Percentiles rank a stretch among this genome's conserved stretches.
Evolutionary conservation across 2,329 filamentous ascomycete genomes (phyloP).

Genomic region (Cytospora schulzeri): DNA sequence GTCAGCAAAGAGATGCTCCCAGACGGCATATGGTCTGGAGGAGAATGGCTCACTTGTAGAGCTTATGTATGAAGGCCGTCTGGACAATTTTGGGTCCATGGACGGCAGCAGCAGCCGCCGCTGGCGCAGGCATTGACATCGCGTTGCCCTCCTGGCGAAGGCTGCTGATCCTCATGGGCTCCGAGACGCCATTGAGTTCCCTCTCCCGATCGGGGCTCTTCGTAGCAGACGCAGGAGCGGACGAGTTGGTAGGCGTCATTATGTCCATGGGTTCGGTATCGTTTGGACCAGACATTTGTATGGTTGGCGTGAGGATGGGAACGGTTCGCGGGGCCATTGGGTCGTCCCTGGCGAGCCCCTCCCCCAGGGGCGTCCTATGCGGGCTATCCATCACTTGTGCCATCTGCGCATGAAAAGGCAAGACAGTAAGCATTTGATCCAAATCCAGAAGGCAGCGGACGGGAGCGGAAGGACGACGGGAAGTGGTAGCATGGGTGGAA

Average conservation of each 20-base stretch:
- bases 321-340: slow-evolving; percentile 57
- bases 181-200: slow-evolving; percentile 43
- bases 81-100: slow-evolving; percentile 97
- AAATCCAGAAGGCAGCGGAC: neutral
- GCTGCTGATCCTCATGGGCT: slow-evolving; percentile 41
- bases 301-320: slow-evolving; percentile 58
- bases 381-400: slow-evolving; percentile 55
- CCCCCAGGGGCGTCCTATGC: slow-evolving; percentile 46
- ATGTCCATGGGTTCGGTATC: slow-evolving; percentile 65
- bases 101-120: slow-evolving; percentile 69
- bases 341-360: slow-evolving; percentile 42
- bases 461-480: neutral
- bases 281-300: slow-evolving; percentile 61
- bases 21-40: neutral
- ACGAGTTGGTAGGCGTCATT: slow-evolving; percentile 54
- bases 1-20: slow-evolving; percentile 11
- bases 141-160: slow-evolving; percentile 41
- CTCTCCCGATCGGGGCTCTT: slow-evolving; percentile 46
- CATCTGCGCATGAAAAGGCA: slow-evolving; percentile 48
- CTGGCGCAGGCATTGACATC: slow-evolving; percentile 53
- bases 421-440: slow-evolving; percentile 29
- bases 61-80: slow-evolving; percentile 97
- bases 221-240: slow-evolving; percentile 45
- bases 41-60: slow-evolving; percentile 76
- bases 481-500: slow-evolving; percentile 23